These are phyloP conservation scores for Piromyces finnis DNA, from an alignment of 192 early-diverging fungal genomes.

Conservation along the genomic window DNA sequence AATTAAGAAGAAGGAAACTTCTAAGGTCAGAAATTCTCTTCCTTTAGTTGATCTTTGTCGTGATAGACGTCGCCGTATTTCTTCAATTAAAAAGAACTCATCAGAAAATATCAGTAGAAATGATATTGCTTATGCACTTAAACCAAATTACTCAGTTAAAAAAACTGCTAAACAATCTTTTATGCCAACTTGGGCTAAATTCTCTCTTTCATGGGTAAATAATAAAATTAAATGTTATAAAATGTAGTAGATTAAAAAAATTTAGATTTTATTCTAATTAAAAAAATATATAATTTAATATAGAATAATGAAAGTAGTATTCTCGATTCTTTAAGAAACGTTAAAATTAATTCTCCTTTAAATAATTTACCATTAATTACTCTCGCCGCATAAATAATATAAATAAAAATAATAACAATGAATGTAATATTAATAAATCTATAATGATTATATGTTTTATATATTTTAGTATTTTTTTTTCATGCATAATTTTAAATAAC, in stretches of 20 bases:
- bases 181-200: slow-evolving; percentile 11
- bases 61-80: slow-evolving; percentile 15
- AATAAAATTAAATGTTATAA: too few relatives aligned
- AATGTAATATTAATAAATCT: neutral
- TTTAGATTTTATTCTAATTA: too few relatives aligned
- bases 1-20: neutral
- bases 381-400: neutral
- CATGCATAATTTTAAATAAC: too few relatives aligned
- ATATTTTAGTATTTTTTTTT: too few relatives aligned
- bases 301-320: neutral
- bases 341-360: neutral
- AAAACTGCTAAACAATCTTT: slow-evolving; percentile 2
- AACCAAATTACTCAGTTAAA: neutral
- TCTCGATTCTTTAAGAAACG: neutral
- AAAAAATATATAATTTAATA: too few relatives aligned
- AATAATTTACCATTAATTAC: neutral
- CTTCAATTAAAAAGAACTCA: slow-evolving; percentile 1
- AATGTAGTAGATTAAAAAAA: too few relatives aligned
- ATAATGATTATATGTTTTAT: too few relatives aligned
- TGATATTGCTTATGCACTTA: neutral
- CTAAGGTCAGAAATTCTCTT: neutral
- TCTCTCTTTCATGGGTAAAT: slow-evolving; percentile 8
- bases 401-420: neutral
- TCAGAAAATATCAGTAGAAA: neutral
- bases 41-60: slow-evolving; percentile 15